Evolutionary conservation across 169 alveolate species (phyloP), one percentile per base, ranked within the genome.

Genomic region (Cryptosporidium sp.): DNA sequence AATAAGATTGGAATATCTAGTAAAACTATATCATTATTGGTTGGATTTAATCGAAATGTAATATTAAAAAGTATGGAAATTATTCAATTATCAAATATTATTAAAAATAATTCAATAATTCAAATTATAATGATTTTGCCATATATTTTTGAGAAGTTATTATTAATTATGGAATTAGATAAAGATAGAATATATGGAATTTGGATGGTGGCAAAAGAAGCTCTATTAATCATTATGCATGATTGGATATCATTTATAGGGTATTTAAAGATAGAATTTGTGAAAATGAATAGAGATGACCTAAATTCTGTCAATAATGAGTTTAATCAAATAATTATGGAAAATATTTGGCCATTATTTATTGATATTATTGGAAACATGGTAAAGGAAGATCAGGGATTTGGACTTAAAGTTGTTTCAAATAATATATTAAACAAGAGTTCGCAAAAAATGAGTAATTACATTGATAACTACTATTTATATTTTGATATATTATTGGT

Each of bases 131-230:
- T 23, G 16, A 48, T 67, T 8, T 43, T 80, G 8, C 89, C 89
- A 7, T 80, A 62, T 80, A 23, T 80, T 7, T 80, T 80, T 41
- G 62, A 62, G 2, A 80, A 62, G 41, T 33, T 80, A 31, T n/a
- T 65, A 21, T 35, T 41, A 12, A 4, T 80, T 6, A 41, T 65
- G 33, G 33, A 23, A 2, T 10, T 35, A 31, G 75, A 59, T 21
- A 41, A 33, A 12, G 45, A 41, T 5, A 41, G 37, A 26, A 9
- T 26, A 61, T 31, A n/a, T 35, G 73, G 89, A 3, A 37, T 80
- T 12, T 80, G 89, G 89, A 59, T 80, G 55, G 89, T 65, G 1
- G 68, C 89, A 23, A 80, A 62, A n/a, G 89, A 80, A 29, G 65
- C 89, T 16, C 1, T 62, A 3, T 43, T 80, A 21, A 39, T 59